Base-by-base conservation (phyloP, 768 basidiomycete species). In the Boletales sp. region DNA sequence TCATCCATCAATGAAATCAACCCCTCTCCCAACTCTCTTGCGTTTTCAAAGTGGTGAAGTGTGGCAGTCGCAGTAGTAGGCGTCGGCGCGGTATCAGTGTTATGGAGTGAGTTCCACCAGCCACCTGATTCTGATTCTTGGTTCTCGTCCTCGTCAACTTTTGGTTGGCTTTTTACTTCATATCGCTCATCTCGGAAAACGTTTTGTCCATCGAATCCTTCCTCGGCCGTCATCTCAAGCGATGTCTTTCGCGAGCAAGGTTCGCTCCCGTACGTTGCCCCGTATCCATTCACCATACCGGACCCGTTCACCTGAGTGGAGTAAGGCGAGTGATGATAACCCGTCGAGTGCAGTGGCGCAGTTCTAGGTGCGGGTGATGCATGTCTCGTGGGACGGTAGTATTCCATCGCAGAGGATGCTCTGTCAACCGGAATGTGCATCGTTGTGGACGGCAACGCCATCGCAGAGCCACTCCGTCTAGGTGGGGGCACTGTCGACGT, bases 1-100 rank as follows among this genome's bases (percentile, higher is more conserved):
- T 70, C 73, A 57, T 89, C 87, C 90, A 94, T 93, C 19, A 90
- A 72, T 8, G 90, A 92, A 38, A 94, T 79, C 58, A 94, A 91
- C 7, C 84, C 85, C 17, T 81, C 80, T 9, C 76, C 67, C 1
- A 72, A 57, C 37, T 72, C 62, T 10, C 66, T 64, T 27, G 70
- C 62, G 32, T 76, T 72, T 24, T 81, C 77, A 4, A 82, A 74
- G 32, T 70, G 74, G 58, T 79, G 70, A 68, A 93, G 92, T 1
- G 77, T 76, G 14, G 87, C 58, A 5, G 77, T 76, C 14, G 87
- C 58, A 5, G 82, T 81, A 11, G 86, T 88, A 10, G 91, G 90
- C 10, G 90, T 92, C 55, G 66, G 56, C 1, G 65, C 66, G 17
- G 72, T 63, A 35, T 68, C 69, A 49, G 73, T 66, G 53, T 72